phyloP scores from a whole-genome alignment of 345 rosid genomes.

The Raphanus sativus region DNA sequence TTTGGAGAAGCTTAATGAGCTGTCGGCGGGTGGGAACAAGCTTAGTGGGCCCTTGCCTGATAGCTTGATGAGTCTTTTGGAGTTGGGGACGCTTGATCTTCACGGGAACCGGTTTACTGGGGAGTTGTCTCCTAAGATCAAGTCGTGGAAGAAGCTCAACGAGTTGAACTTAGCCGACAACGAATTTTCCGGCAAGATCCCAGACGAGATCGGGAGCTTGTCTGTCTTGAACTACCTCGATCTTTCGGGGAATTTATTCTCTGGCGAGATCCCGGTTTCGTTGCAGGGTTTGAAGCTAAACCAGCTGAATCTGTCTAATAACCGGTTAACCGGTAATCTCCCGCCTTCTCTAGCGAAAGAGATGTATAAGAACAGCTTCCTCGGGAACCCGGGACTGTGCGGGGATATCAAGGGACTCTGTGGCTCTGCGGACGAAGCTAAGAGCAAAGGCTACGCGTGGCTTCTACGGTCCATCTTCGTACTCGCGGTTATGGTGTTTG shows the following conservation, averaged over 20 bases:
- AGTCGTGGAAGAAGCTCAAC: conserved; percentile 73
- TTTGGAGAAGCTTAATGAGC: conserved; percentile 47
- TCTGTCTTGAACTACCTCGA: conserved; percentile 86
- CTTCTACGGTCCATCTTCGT: conserved; percentile 66
- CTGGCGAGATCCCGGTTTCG: conserved; percentile 63
- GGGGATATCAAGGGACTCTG: conserved; percentile 66
- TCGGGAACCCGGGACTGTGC: conserved; percentile 83
- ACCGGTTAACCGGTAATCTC: conserved; percentile 60
- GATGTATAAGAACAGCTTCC: conserved; percentile 64
- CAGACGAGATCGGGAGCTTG: conserved; percentile 62
- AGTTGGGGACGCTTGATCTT: conserved; percentile 74
- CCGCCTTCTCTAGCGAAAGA: conserved; percentile 68
- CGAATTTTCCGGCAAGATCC: conserved; percentile 60
- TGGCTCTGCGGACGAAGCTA: conserved; percentile 44
- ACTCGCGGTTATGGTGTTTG: conserved; percentile 63
- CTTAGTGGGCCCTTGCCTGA: conserved; percentile 66
- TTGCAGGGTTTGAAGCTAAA: conserved; percentile 89
- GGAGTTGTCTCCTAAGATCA: conserved; percentile 57
- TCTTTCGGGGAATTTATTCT: conserved; percentile 65
- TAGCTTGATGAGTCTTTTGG: conserved; percentile 56
- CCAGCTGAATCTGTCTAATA: conserved; percentile 79
- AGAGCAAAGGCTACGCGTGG: conserved; percentile 67
- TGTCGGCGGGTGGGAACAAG: conserved; percentile 63
- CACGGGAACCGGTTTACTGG: conserved; percentile 65
- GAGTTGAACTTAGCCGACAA: conserved; percentile 78